Evolutionary conservation across 148 eudicot species (phyloP).

Genomic region (Diospyros lotus): DNA sequence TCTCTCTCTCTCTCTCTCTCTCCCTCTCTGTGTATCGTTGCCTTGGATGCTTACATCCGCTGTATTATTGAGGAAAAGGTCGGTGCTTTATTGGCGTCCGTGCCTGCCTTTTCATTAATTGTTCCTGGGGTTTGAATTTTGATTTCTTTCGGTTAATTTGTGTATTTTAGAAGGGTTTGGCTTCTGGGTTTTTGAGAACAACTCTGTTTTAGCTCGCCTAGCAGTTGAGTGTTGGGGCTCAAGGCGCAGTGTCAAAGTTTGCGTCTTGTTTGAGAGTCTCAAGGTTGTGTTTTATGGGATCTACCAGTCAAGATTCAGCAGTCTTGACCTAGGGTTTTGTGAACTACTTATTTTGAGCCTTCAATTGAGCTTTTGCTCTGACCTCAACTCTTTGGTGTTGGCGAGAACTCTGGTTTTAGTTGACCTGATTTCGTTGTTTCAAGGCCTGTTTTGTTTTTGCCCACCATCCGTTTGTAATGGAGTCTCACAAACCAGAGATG

Average conservation of each 20-base stretch:
- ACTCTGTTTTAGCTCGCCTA: neutral
- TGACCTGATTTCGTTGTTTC: neutral
- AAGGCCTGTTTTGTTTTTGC: neutral
- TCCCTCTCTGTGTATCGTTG: neutral
- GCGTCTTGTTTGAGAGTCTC: neutral
- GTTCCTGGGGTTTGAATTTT: conserved; percentile 1
- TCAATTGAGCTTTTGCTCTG: neutral
- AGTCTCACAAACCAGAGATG: neutral
- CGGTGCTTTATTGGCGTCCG: neutral
- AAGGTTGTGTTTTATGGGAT: too few relatives aligned
- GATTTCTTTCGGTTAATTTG: neutral
- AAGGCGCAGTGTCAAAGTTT: neutral
- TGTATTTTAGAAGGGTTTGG: conserved; percentile 2
- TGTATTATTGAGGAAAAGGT: conserved; percentile 10
- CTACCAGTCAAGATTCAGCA: neutral
- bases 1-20: neutral
- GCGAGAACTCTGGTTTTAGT: neutral
- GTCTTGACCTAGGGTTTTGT: too few relatives aligned
- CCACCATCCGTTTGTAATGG: neutral
- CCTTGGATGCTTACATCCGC: conserved; percentile 6
- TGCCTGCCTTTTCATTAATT: neutral
- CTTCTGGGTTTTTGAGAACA: neutral
- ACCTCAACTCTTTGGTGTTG: neutral
- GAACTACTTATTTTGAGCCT: neutral
- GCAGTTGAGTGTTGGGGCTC: neutral